phyloP scores from a whole-genome alignment of 2,329 filamentous ascomycete genomes.

The Xylariales sp. region DNA sequence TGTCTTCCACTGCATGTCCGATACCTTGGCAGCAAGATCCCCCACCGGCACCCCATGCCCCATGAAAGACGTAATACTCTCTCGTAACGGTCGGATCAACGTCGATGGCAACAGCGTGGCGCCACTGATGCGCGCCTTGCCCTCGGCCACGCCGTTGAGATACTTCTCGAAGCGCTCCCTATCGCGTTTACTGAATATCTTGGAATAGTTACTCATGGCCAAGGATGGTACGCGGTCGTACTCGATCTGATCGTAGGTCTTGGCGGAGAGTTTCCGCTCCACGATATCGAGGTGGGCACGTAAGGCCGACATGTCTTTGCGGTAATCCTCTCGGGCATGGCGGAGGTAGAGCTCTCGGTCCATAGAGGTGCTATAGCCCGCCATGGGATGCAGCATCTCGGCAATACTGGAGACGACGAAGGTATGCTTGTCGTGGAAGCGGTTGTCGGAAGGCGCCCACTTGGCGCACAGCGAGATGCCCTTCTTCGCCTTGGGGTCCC shows the following conservation, averaged over 20 bases:
- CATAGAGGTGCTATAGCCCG: slow-evolving; percentile 12
- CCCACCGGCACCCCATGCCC: too few species aligned
- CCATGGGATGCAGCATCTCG: slow-evolving; percentile 61
- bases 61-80: background rate
- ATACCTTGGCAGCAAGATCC: slow-evolving; percentile 49
- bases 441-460: slow-evolving; percentile 67
- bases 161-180: slow-evolving; percentile 61
- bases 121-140: slow-evolving; percentile 64
- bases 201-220: slow-evolving; percentile 66
- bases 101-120: slow-evolving; percentile 65
- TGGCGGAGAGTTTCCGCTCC: slow-evolving; percentile 62
- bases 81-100: slow-evolving; percentile 52
- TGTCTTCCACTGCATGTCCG: slow-evolving; percentile 66
- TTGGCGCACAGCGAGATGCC: slow-evolving; percentile 68
- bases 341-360: slow-evolving; percentile 64
- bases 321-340: slow-evolving; percentile 64
- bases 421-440: slow-evolving; percentile 69
- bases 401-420: slow-evolving; percentile 67
- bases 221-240: slow-evolving; percentile 68
- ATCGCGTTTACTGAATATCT: slow-evolving; percentile 64
- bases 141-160: slow-evolving; percentile 59
- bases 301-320: slow-evolving; percentile 62
- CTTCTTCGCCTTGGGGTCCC: slow-evolving; percentile 54
- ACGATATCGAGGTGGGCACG: slow-evolving; percentile 65
- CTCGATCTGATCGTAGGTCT: slow-evolving; percentile 62